phyloP scores from a whole-genome alignment of 192 early-diverging fungal genomes.

The Powellomyces hirtus region DNA sequence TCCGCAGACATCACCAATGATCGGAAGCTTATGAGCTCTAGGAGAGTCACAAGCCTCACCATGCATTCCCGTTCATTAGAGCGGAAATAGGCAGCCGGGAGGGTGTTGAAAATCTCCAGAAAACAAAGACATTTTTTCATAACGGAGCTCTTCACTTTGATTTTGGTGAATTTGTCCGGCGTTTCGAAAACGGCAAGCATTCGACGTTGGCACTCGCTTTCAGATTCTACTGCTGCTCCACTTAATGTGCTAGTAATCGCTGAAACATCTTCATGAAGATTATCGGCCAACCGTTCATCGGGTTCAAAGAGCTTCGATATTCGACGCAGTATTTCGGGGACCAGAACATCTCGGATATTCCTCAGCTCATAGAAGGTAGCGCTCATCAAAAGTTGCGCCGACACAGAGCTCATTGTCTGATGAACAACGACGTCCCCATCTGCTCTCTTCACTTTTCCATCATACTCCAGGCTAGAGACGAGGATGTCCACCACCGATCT shows the following conservation, averaged over 20 bases:
- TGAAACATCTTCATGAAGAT: no score
- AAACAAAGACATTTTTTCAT: neutral
- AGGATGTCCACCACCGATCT: neutral
- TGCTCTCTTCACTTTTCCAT: no score
- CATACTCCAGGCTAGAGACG: neutral
- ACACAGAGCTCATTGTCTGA: neutral
- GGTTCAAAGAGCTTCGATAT: neutral
- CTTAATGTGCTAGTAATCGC: no score
- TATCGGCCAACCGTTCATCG: neutral
- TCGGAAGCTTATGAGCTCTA: slow-evolving; percentile 4
- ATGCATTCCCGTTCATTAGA: slow-evolving; percentile 6
- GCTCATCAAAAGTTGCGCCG: slow-evolving; percentile 2
- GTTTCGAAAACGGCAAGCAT: no score
- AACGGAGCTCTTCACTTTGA: slow-evolving; percentile 4
- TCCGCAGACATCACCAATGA: neutral
- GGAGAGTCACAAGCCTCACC: neutral
- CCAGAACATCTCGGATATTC: neutral
- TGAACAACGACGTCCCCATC: neutral
- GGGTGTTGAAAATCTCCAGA: neutral
- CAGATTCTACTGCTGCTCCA: no score
- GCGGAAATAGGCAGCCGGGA: slow-evolving; percentile 18
- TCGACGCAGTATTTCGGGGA: neutral
- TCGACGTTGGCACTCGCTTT: no score
- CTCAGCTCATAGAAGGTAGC: slow-evolving; percentile 18
- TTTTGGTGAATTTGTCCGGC: neutral